Base-by-base conservation (phyloP, 495 filamentous ascomycete species). In the Pyrenula aspistea region DNA sequence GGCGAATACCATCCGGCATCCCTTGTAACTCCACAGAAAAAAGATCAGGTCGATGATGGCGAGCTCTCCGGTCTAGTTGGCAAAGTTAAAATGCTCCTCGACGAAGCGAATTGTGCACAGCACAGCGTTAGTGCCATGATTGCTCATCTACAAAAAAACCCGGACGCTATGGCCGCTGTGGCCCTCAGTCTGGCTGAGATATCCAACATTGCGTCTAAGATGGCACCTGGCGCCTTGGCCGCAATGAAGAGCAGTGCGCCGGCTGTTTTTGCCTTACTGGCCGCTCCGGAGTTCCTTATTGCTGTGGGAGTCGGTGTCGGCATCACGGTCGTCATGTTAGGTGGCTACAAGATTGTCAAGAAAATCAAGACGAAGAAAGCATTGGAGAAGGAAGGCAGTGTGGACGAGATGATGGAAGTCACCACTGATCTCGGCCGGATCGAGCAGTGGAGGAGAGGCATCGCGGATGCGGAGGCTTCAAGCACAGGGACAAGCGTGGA, bases 311-410 rank as follows among this genome's bases (percentile, higher is more conserved):
- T 96, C 22, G 91, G 87, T 0, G 81, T 94, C 0, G 91, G 91
- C 12, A 86, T 92, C 12, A 96, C 91, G 0, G 83, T 98, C 2
- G 85, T 98, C 61, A 91, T 93, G 72, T 84, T 98, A 55, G 93
- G 93, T 48, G 93, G 93, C 12, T 96, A 88, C 79, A 96, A 93
- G 74, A 96, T 98, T 64, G 83, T 98, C 72, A 94, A 95, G 75
- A 83, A 83, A 62, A 85, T 96, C 60, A 71, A 77, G 53, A 62
- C 62, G 55, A 70, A 61, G 66, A 72, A 58, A 58, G 52, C 65
- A 1, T 68, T 69, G 4, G 72, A 73, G 58, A 74, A 76, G 25
- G 75, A 78, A 24, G 63, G 63, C 1, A 65, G 69, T 49, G 75
- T 82, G 71, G 81, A 85, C 22, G 83, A 83, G 49, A 71, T 80